These are phyloP conservation scores for Saccharomyces kudriavzevii DNA, from an alignment of 805 yeast genomes.

Conservation along the genomic window DNA sequence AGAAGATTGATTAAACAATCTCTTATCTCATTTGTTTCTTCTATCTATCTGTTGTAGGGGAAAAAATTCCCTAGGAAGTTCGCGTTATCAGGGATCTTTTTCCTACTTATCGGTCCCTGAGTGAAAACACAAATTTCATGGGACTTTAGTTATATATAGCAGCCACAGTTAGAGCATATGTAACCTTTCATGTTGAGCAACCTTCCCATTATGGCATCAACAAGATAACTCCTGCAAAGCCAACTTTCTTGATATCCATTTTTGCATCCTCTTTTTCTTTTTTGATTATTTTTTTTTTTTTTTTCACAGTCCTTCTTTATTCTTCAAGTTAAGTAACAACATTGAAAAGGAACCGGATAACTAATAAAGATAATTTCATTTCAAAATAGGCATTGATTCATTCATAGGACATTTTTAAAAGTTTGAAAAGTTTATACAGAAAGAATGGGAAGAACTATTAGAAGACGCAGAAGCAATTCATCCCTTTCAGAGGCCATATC, in stretches of 20 bases:
- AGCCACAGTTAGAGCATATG: not conserved
- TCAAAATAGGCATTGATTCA: not conserved
- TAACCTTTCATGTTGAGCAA: too few species aligned
- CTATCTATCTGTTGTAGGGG: not conserved
- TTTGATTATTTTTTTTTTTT: not conserved
- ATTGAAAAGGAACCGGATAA: not conserved
- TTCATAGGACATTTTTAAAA: not conserved
- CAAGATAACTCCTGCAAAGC: not conserved
- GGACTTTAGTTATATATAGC: not conserved
- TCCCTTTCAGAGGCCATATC: slow-evolving; percentile 26
- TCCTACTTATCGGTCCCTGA: not conserved
- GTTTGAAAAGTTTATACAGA: not conserved
- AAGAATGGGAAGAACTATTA: not conserved
- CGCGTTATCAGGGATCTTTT: not conserved
- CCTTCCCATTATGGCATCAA: not conserved
- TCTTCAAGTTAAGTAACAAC: not conserved
- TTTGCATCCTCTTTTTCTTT: not conserved
- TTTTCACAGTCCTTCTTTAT: not conserved
- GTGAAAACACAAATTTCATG: not conserved
- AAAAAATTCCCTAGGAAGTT: not conserved
- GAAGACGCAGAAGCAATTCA: not conserved
- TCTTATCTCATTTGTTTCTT: not conserved
- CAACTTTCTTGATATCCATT: not conserved
- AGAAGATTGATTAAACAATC: not conserved
- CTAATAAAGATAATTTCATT: not conserved